phyloP scores from a whole-genome alignment of 1,284 basidiomycete species.

The Mrakiaceae sp. region DNA sequence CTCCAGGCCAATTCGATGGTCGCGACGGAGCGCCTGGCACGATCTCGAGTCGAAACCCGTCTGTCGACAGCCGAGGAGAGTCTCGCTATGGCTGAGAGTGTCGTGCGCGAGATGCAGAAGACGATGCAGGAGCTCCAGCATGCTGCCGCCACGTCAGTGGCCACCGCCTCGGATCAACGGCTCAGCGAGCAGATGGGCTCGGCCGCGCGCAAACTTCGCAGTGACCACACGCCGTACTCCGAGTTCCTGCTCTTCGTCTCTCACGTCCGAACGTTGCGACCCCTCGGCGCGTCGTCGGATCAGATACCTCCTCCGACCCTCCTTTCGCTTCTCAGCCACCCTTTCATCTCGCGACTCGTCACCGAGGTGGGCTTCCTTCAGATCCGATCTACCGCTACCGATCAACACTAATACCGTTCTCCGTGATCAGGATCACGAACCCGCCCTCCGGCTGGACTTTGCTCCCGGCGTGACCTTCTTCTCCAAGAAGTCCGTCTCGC shows the following conservation, averaged over 20 bases:
- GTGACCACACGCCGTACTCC: conserved; percentile 62
- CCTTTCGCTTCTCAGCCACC: conserved; percentile 61
- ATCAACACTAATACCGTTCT: too few relatives aligned
- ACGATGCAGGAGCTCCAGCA: conserved; percentile 59
- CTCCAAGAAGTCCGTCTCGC: conserved; percentile 61
- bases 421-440: conserved; percentile 60
- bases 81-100: conserved; percentile 72
- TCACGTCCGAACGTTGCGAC: conserved; percentile 65
- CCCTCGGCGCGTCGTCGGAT: conserved; percentile 36
- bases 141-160: conserved; percentile 2
- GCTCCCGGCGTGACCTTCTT: conserved; percentile 91
- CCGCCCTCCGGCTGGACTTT: conserved; percentile 72
- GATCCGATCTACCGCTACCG: too few relatives aligned
- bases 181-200: background rate
- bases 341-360: conserved; percentile 70
- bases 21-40: conserved; percentile 68
- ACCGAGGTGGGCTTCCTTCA: conserved; percentile 41
- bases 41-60: conserved; percentile 69
- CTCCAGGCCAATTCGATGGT: conserved; percentile 79
- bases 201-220: conserved; percentile 41
- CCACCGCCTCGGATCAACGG: background rate
- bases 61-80: conserved; percentile 68
- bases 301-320: conserved; percentile 26
- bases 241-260: conserved; percentile 76
- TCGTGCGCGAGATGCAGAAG: conserved; percentile 67